Conservation (phyloP, 2,329 filamentous ascomycete species). For the Camillea tinctor region DNA sequence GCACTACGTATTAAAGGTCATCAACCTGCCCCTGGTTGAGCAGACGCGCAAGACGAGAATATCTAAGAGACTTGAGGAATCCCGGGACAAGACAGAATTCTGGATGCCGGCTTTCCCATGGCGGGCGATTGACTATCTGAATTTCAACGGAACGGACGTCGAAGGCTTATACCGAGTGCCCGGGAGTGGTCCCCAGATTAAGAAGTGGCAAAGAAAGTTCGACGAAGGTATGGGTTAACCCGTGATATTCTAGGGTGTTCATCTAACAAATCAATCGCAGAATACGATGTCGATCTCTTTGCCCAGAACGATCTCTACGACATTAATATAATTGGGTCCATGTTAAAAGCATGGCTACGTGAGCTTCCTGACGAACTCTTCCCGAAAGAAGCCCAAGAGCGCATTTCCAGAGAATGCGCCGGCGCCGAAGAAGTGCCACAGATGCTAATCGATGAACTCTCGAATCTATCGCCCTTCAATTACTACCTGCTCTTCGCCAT, state of each 20-base stretch:
- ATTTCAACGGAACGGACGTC: slow-evolving; percentile 90
- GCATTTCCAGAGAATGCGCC: slow-evolving; percentile 75
- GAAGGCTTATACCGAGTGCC: slow-evolving; percentile 92
- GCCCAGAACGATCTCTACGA: slow-evolving; percentile 86
- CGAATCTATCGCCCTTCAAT: slow-evolving; percentile 92
- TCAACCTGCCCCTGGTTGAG: slow-evolving; percentile 82
- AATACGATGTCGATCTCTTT: slow-evolving; percentile 87
- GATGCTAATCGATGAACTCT: slow-evolving; percentile 84
- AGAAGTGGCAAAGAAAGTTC: slow-evolving; percentile 90
- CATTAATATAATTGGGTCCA: slow-evolving; percentile 92
- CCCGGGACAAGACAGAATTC: slow-evolving; percentile 93
- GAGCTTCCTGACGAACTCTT: slow-evolving; percentile 94
- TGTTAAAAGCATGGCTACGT: slow-evolving; percentile 95
- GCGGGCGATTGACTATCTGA: slow-evolving; percentile 93
- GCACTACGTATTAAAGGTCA: slow-evolving; percentile 79
- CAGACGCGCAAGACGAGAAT: slow-evolving; percentile 91
- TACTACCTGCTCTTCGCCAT: slow-evolving; percentile 98
- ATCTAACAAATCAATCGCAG: slow-evolving; percentile 41
- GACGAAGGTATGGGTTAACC: slow-evolving; percentile 63
- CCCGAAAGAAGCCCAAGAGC: slow-evolving; percentile 78
- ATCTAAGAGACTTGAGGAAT: slow-evolving; percentile 82
- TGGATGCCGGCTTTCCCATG: slow-evolving; percentile 98
- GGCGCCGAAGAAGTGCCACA: slow-evolving; percentile 80
- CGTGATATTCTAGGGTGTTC: neutral
- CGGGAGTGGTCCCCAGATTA: slow-evolving; percentile 85